A percentile compares a stretch with the other conserved stretches of the same genome.
Conservation (phyloP, 2,329 filamentous ascomycete genomes). For the Fusarium nanum region DNA sequence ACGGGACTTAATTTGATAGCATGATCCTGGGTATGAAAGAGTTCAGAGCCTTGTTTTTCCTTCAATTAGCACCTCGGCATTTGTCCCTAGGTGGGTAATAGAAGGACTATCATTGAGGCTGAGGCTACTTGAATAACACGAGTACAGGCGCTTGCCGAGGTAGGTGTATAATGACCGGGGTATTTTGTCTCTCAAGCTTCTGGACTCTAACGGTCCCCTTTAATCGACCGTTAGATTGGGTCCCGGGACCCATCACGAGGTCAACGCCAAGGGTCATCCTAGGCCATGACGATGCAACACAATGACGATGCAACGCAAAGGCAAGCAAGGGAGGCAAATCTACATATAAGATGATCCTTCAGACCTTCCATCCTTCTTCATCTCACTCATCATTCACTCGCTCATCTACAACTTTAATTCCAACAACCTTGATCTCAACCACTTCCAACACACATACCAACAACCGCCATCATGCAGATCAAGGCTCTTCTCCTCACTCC, state of each 20-base stretch:
- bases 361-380: background rate
- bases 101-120: background rate
- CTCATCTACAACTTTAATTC: background rate
- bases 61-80: background rate
- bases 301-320: constrained; percentile 3
- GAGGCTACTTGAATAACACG: background rate
- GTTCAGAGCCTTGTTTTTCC: background rate
- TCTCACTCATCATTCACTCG: constrained; percentile 5
- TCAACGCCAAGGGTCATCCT: background rate
- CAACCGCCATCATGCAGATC: constrained; percentile 46
- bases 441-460: background rate
- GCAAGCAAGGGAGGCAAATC: background rate
- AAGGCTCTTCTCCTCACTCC: constrained; percentile 43
- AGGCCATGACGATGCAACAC: background rate
- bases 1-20: background rate
- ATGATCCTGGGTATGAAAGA: background rate
- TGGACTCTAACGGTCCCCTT: background rate
- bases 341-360: constrained; percentile 20
- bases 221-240: background rate
- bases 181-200: background rate
- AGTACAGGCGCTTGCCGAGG: accelerated
- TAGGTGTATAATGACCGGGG: accelerated
- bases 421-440: background rate
- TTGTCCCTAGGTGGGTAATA: background rate
- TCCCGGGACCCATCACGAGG: background rate